phyloP scores from a whole-genome alignment of 768 basidiomycete species.

The Antrodiella citrinella region DNA sequence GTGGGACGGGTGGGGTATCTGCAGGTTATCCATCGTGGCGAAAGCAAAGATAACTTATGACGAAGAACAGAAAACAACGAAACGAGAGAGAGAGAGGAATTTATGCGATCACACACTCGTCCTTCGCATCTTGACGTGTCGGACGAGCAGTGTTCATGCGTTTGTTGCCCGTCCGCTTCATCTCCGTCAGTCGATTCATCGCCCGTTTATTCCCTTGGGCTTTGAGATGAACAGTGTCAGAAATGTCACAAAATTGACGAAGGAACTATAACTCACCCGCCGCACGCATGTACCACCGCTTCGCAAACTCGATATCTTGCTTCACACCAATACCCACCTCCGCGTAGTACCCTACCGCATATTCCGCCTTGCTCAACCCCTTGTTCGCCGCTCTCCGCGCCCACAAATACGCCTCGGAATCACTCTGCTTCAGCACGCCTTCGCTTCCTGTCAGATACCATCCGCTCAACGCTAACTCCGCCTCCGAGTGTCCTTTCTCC shows the following conservation, averaged over 20 bases:
- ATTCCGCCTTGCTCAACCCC: slow-evolving; percentile 94
- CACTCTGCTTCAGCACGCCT: slow-evolving; percentile 93
- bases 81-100: neutral
- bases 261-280: slow-evolving; percentile 58
- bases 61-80: neutral
- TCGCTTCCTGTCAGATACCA: slow-evolving; percentile 98
- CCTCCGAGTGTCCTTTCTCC: slow-evolving; percentile 91
- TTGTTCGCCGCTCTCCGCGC: slow-evolving; percentile 94
- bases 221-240: too few species aligned
- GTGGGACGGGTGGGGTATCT: neutral
- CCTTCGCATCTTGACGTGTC: slow-evolving; percentile 88
- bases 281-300: slow-evolving; percentile 98
- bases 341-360: slow-evolving; percentile 97
- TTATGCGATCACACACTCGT: slow-evolving; percentile 82
- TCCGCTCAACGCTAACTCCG: slow-evolving; percentile 91
- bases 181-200: slow-evolving; percentile 91
- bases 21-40: neutral
- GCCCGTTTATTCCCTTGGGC: slow-evolving; percentile 98
- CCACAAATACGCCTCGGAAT: slow-evolving; percentile 99
- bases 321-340: slow-evolving; percentile 98
- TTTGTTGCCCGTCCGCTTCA: slow-evolving; percentile 84
- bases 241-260: neutral
- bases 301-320: slow-evolving; percentile 91
- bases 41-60: neutral
- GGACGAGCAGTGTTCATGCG: slow-evolving; percentile 73